Base-by-base conservation (phyloP, 495 filamentous ascomycete genomes). In the Neurospora sp. region DNA sequence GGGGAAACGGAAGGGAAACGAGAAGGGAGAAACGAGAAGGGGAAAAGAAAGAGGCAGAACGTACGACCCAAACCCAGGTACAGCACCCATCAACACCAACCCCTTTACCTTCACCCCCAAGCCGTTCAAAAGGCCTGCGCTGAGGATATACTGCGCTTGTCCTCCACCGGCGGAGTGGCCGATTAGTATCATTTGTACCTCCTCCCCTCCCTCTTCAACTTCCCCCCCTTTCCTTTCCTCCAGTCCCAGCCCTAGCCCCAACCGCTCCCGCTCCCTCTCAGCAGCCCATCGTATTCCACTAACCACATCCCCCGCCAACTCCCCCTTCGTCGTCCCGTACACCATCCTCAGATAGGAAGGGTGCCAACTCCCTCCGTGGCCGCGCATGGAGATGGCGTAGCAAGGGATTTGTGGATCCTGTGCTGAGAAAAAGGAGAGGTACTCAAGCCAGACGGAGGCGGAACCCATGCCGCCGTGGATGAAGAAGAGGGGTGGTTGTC, bases 311-410 rank as follows among this genome's bases (percentile, higher is more conserved):
- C 81, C 75, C 5, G 83, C 85, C 8, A 87, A 75, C 48, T 75
- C 78, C n/a, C 77, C 75, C 71, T 81, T 80, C 2, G 78, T 81
- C 38, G 79, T 83, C 37, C 46, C 72, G 46, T 79, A 84, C 20
- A 82, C 77, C 80, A 83, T 81, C n/a, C 78, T 71, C 31, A 81
- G 70, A 72, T 79, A 85, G 3, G 77, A 76, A 0, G 84, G 86
- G 59, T 82, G 76, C 81, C 84, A 85, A 75, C 84, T 86, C 46
- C 75, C 78, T 16, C 86, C 87, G 76, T 88, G 87, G 4, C 86
- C 86, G 11, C 85, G 80, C 62, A 83, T 74, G 1, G 82, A 85
- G n/a, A 88, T 42, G 16, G 86, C 84, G 72, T 87, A 87, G 76
- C 83, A 85, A 1, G 82, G 78, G 73, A 83, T n/a, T n/a, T n/a